Conservation (phyloP, 1,284 basidiomycete species). For the Ceratobasidium sp. region DNA sequence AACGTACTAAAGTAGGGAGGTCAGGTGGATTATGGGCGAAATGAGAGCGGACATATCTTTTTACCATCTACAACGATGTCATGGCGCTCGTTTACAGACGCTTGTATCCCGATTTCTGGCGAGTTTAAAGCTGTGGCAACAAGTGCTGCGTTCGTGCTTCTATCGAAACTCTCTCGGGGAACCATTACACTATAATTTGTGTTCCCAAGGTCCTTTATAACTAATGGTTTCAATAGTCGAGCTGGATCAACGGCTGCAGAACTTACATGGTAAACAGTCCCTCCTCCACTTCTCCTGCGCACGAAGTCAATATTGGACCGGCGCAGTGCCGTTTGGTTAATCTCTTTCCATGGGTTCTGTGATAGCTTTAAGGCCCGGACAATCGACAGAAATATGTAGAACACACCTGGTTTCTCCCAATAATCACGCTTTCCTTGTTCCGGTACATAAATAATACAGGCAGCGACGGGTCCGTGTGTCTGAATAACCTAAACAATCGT, state of each 20-base stretch:
- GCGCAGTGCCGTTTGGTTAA: conserved; percentile 69
- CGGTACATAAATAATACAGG: conserved; percentile 89
- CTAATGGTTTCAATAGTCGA: conserved; percentile 12
- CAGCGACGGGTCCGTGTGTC: conserved; percentile 67
- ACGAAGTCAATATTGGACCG: conserved; percentile 75
- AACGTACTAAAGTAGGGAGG: conserved; percentile 62
- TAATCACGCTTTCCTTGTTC: conserved; percentile 88
- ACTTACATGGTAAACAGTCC: conserved; percentile 94
- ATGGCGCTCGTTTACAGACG: conserved; percentile 86
- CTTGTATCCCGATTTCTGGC: conserved; percentile 64
- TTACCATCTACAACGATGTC: conserved; percentile 83
- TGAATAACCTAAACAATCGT: conserved; percentile 72
- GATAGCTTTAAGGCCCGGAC: background rate
- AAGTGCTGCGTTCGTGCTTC: conserved; percentile 78
- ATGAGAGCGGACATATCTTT: conserved; percentile 73
- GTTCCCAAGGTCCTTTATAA: conserved; percentile 89
- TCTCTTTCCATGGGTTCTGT: conserved; percentile 97
- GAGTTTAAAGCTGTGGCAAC: conserved; percentile 79
- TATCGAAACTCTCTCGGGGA: conserved; percentile 80
- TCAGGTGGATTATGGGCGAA: conserved; percentile 25
- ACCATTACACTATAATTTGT: conserved; percentile 97
- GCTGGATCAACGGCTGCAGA: background rate
- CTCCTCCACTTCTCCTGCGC: conserved; percentile 91
- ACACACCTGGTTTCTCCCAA: conserved; percentile 82
- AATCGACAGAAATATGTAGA: background rate